Percentiles rank a stretch among this genome's conserved stretches.
Conservation (phyloP, 1,284 basidiomycete species). For the Albatrellus sp. region DNA sequence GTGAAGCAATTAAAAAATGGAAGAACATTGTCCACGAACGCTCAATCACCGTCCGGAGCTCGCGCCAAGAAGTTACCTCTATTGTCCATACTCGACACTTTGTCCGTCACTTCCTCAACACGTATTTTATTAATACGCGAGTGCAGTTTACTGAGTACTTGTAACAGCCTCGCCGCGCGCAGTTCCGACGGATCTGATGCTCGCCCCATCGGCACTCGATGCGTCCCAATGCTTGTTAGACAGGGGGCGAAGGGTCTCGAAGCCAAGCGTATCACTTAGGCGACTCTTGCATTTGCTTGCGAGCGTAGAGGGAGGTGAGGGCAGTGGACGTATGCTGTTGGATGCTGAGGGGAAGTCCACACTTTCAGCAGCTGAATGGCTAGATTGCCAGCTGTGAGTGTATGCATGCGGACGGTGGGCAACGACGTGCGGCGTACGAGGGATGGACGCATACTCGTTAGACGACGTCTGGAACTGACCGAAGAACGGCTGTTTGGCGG, state of each 20-base stretch:
- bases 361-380: slow-evolving; percentile 18
- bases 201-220: too few species aligned
- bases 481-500: background rate
- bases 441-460: background rate
- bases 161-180: too few species aligned
- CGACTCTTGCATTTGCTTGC: background rate
- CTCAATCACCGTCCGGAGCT: too few species aligned
- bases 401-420: slow-evolving; percentile 11
- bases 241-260: background rate
- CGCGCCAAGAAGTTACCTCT: too few species aligned
- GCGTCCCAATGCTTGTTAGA: background rate
- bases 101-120: background rate
- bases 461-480: too few species aligned
- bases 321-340: slow-evolving; percentile 4
- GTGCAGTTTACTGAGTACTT: background rate
- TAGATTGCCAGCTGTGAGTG: slow-evolving; percentile 12
- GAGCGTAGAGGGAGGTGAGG: slow-evolving; percentile 9
- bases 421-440: background rate
- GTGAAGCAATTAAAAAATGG: too few species aligned
- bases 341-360: slow-evolving; percentile 12
- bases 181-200: too few species aligned
- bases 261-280: background rate
- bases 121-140: background rate
- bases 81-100: background rate
- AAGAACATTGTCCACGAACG: too few species aligned